Conservation (phyloP, 1,139 yeast genomes). For the Taiozyma sp. region DNA sequence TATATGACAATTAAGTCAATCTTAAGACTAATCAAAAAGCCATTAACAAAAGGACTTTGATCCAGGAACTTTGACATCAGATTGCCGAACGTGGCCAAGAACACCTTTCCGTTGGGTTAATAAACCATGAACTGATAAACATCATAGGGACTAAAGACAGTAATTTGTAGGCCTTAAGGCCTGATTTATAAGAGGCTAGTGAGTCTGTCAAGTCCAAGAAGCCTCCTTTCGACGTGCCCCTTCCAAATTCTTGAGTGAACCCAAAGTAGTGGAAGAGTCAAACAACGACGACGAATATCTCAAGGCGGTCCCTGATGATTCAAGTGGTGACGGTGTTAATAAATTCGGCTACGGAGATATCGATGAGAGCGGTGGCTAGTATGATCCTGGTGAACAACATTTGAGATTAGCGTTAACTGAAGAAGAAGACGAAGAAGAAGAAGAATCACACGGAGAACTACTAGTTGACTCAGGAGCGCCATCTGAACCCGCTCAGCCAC, state of each 20-base stretch:
- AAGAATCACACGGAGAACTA: not conserved
- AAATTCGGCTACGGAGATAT: not conserved
- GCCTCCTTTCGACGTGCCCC: no score
- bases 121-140: no score
- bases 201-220: no score
- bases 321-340: conserved; percentile 4
- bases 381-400: not conserved
- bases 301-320: conserved; percentile 3
- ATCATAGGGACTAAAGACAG: no score
- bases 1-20: no score
- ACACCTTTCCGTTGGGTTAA: no score
- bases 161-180: no score
- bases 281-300: not conserved
- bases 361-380: not conserved
- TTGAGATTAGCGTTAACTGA: not conserved
- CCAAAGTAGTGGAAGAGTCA: not conserved
- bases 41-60: no score
- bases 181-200: no score
- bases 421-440: not conserved
- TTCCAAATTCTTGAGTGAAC: not conserved
- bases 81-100: no score
- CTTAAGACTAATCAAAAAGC: no score
- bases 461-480: not conserved
- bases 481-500: not conserved
- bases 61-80: no score